These are phyloP conservation scores for Auriscalpium vulgare DNA, from an alignment of 768 basidiomycete genomes.

Conservation along the genomic window DNA sequence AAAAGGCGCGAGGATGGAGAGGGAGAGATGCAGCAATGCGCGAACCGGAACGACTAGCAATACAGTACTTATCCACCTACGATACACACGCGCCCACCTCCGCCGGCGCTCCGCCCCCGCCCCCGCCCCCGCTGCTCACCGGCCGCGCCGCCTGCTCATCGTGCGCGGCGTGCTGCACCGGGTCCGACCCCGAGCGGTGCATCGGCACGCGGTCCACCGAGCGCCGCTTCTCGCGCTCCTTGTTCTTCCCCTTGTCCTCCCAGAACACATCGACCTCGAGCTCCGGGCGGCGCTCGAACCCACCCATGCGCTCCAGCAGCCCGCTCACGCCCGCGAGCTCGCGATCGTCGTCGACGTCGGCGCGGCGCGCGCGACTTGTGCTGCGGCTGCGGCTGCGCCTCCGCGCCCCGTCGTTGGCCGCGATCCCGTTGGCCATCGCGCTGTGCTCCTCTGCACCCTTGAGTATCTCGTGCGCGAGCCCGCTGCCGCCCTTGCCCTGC, in stretches of 20 bases:
- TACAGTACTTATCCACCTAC: not conserved
- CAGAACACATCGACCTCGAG: not conserved
- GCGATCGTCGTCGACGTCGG: not conserved
- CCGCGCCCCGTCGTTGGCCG: not conserved
- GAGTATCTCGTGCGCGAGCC: constrained; percentile 23
- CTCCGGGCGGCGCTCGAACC: not conserved
- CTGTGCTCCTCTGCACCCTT: constrained; percentile 2
- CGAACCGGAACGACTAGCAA: not conserved
- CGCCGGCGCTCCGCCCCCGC: not conserved
- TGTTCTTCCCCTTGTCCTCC: not conserved
- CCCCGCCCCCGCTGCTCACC: not conserved
- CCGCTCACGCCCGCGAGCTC: not conserved
- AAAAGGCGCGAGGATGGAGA: not conserved
- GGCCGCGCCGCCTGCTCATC: not conserved
- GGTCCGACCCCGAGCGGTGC: constrained; percentile 4
- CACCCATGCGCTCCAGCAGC: constrained; percentile 1
- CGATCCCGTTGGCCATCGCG: constrained; percentile 4
- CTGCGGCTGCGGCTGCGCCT: not conserved
- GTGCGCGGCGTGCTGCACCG: not conserved
- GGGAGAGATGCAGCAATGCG: not conserved
- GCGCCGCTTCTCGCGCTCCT: not conserved
- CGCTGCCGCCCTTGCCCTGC: constrained; percentile 14
- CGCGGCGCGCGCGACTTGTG: not conserved
- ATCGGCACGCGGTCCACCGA: not conserved
- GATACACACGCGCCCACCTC: not conserved